Conservation (phyloP, 305 asterid species). For the Euphrasia arctica region DNA sequence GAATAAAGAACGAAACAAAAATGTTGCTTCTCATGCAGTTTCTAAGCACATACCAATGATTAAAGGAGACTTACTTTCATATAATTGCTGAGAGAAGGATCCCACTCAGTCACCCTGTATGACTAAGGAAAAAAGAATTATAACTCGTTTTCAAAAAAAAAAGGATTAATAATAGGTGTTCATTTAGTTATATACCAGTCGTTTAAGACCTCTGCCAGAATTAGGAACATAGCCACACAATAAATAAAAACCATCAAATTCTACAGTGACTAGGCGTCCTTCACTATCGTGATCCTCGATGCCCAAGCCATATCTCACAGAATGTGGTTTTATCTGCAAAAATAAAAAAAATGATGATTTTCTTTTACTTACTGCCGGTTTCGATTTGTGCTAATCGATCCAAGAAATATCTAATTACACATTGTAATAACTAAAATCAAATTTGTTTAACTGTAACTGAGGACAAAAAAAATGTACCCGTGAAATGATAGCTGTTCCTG, state of each 20-base stretch:
- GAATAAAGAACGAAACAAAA: not conserved
- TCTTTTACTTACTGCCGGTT: not conserved
- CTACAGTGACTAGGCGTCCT: slow-evolving; percentile 91
- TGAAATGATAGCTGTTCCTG: slow-evolving; percentile 93
- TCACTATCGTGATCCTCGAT: slow-evolving; percentile 85
- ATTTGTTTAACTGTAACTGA: not conserved
- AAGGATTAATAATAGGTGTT: slow-evolving; percentile 12
- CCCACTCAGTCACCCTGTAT: slow-evolving; percentile 82
- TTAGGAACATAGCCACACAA: slow-evolving; percentile 83
- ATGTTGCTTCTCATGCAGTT: not conserved
- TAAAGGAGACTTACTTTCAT: slow-evolving; percentile 62
- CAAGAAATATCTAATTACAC: not conserved
- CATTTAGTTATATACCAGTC: slow-evolving; percentile 54
- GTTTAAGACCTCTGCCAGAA: slow-evolving; percentile 89
- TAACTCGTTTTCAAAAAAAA: slow-evolving; percentile 9
- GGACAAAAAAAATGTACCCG: slow-evolving; percentile 42
- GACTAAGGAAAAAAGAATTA: slow-evolving; percentile 43
- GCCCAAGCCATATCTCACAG: slow-evolving; percentile 89
- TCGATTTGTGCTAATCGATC: not conserved
- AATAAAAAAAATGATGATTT: slow-evolving; percentile 14
- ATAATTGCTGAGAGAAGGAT: slow-evolving; percentile 77
- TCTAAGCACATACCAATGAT: slow-evolving; percentile 13
- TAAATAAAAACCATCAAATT: slow-evolving; percentile 68
- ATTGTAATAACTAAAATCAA: too few relatives aligned
- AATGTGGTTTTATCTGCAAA: slow-evolving; percentile 73